These are phyloP conservation scores for Penicillium atrosanguineum DNA, from an alignment of 495 filamentous ascomycete species.

Conservation along the genomic window DNA sequence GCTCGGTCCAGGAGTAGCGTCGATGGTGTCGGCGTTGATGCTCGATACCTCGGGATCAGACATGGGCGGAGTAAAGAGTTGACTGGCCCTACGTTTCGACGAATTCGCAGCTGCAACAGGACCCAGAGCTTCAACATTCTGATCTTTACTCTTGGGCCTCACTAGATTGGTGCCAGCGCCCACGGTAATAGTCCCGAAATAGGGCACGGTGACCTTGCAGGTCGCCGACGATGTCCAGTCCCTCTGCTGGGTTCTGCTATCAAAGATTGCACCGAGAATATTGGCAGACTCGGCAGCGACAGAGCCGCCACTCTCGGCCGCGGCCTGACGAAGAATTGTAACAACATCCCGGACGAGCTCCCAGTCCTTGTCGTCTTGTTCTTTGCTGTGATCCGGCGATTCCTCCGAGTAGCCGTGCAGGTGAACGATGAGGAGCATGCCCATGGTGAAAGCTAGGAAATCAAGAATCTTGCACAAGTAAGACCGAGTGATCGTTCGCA, in stretches of 20 bases:
- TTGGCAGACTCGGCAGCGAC: constrained; percentile 48
- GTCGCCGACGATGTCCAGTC: constrained; percentile 2
- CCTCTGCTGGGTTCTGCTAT: constrained; percentile 2
- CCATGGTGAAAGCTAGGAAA: constrained; percentile 53
- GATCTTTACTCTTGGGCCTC: constrained; percentile 6
- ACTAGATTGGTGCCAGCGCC: constrained; percentile 31
- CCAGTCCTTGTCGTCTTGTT: constrained; percentile 46
- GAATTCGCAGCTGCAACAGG: neutral
- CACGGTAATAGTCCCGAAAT: constrained; percentile 43
- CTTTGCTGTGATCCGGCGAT: constrained; percentile 15
- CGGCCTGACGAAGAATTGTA: constrained; percentile 39
- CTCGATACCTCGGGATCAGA: constrained; percentile 15
- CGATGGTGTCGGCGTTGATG: neutral
- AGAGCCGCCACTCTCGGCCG: constrained; percentile 39
- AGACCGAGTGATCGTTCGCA: constrained; percentile 37
- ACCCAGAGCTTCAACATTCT: neutral
- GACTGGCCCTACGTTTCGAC: constrained; percentile 7
- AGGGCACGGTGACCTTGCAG: constrained; percentile 43
- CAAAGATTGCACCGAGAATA: constrained; percentile 39
- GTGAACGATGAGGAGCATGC: constrained; percentile 49
- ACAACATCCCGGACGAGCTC: constrained; percentile 39
- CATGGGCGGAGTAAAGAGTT: constrained; percentile 28
- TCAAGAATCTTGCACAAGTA: constrained; percentile 54
- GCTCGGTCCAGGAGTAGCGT: neutral
- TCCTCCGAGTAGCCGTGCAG: constrained; percentile 41